Base-by-base conservation (phyloP, 2,329 filamentous ascomycete genomes). In the Verticillium klebahnii region DNA sequence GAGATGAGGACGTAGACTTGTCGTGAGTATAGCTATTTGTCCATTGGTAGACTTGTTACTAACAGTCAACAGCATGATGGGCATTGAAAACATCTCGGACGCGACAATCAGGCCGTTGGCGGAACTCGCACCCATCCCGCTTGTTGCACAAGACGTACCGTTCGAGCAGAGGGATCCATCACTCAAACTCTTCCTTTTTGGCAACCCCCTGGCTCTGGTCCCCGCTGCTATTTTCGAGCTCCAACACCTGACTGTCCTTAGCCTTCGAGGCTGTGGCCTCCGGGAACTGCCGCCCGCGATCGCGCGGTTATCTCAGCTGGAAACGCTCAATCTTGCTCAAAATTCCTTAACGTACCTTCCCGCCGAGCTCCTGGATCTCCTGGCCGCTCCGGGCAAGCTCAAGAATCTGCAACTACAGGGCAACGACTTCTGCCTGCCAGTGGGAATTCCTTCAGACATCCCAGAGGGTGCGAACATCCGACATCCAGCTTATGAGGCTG, bases 241-340 rank as follows among this genome's bases (percentile, higher is more conserved):
- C 2, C 76, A 85, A 25, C 77, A 85, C 67, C 76, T 92, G 34
- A 87, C 84, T 0, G 83, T 87, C 17, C 80, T 92, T 14, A 90
- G 84, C 67, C 77, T 92, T 17, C 85, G 89, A 39, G 83, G 81
- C 63, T 91, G 91, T 67, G 72, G 79, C 29, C 78, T 92, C 15
- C 75, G 74, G 0, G 83, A 89, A 68, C 74, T 92, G 2, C 86
- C 89, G 1, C 77, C 85, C 0, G 78, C 80, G 3, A 85, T 92
- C 57, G 78, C 77, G 25, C 82, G 82, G 36, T 77, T 92, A 7
- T 71, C 70, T 5, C 86, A 85, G 62, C 78, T 92, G 4, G 75
- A 77, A 58, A 81, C 85, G 58, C 80, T 92, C 45, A 91, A 91
- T 66, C 67, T 92, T 9, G 84, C 87, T 1, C 83, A 88, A 60